Percentiles rank a stretch among this genome's conserved stretches.
phyloP scores from a whole-genome alignment of 2,329 filamentous ascomycete species.

The Tolypocladium sp. region DNA sequence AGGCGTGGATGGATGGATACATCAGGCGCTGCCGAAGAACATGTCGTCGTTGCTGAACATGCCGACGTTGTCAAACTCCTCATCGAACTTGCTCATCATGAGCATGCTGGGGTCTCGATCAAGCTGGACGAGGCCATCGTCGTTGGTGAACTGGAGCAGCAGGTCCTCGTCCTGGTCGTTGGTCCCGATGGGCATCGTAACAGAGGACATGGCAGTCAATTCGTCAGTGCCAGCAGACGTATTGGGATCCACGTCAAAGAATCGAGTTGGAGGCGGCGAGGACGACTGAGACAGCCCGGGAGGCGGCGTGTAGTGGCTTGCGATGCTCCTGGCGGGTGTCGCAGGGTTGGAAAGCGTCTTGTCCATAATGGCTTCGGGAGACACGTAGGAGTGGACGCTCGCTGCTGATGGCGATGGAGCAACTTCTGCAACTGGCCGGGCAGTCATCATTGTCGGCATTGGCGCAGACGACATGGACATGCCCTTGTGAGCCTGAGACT shows the following conservation, averaged over 20 bases:
- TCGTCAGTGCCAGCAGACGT: constrained; percentile 20
- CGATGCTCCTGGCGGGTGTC: constrained; percentile 41
- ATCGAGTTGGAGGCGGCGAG: constrained; percentile 41
- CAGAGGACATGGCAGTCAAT: constrained; percentile 17
- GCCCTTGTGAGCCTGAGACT: constrained; percentile 5
- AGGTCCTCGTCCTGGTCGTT: constrained; percentile 35
- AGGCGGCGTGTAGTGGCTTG: constrained; percentile 46
- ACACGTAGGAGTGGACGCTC: constrained; percentile 34
- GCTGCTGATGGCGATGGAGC: constrained; percentile 29
- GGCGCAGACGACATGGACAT: constrained; percentile 36
- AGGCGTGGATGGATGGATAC: neutral
- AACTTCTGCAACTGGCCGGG: constrained; percentile 22
- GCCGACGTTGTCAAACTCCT: constrained; percentile 40
- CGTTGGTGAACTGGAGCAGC: constrained; percentile 30
- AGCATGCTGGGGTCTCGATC: constrained; percentile 38
- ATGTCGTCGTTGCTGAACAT: constrained; percentile 46
- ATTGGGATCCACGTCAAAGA: constrained; percentile 37
- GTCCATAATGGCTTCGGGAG: constrained; percentile 35
- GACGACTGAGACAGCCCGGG: constrained; percentile 53
- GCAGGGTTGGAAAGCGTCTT: constrained; percentile 24
- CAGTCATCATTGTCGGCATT: constrained; percentile 23
- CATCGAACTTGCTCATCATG: constrained; percentile 45
- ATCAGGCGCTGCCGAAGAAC: constrained; percentile 35
- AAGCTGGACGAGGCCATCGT: constrained; percentile 31
- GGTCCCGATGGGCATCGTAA: constrained; percentile 21